Evolutionary conservation across 177 flowering plant genomes (phyloP).

Genomic region (Vitis hybrid): DNA sequence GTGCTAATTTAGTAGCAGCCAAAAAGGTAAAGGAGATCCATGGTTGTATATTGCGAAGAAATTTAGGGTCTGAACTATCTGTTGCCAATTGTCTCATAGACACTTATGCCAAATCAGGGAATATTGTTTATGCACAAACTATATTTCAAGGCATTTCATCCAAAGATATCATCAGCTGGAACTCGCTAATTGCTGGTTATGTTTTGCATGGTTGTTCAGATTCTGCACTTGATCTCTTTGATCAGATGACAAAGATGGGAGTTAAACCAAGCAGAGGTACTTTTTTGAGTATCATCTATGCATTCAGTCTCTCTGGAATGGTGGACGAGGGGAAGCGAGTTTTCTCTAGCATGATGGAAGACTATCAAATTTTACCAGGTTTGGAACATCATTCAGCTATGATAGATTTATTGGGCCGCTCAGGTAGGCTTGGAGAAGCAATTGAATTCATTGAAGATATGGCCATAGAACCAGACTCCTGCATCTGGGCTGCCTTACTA

Average conservation of each 20-base stretch:
- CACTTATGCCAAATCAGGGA: constrained; percentile 76
- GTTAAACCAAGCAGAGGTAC: constrained; percentile 65
- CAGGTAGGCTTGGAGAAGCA: constrained; percentile 72
- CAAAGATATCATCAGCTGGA: constrained; percentile 78
- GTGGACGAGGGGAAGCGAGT: constrained; percentile 62
- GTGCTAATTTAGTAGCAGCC: constrained; percentile 57
- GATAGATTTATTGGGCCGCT: constrained; percentile 73
- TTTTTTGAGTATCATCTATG: constrained; percentile 47
- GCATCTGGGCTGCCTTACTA: constrained; percentile 64
- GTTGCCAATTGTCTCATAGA: constrained; percentile 66
- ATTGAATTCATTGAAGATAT: constrained; percentile 50
- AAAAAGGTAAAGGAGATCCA: constrained; percentile 85
- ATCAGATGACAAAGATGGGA: constrained; percentile 51
- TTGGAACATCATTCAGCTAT: constrained; percentile 72
- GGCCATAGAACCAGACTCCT: constrained; percentile 50
- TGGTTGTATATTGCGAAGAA: constrained; percentile 47
- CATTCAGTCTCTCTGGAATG: constrained; percentile 54
- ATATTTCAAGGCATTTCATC: constrained; percentile 53
- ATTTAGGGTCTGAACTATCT: constrained; percentile 39
- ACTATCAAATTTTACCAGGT: constrained; percentile 56
- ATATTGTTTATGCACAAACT: constrained; percentile 42
- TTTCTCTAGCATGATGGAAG: constrained; percentile 54
- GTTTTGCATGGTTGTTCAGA: constrained; percentile 56
- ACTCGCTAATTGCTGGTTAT: constrained; percentile 62
- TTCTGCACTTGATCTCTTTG: constrained; percentile 51